Percentiles rank a stretch among this genome's conserved stretches.
These are phyloP conservation scores for Metahyphopichia silvanorum DNA, from an alignment of 805 yeast species.

Conservation along the genomic window DNA sequence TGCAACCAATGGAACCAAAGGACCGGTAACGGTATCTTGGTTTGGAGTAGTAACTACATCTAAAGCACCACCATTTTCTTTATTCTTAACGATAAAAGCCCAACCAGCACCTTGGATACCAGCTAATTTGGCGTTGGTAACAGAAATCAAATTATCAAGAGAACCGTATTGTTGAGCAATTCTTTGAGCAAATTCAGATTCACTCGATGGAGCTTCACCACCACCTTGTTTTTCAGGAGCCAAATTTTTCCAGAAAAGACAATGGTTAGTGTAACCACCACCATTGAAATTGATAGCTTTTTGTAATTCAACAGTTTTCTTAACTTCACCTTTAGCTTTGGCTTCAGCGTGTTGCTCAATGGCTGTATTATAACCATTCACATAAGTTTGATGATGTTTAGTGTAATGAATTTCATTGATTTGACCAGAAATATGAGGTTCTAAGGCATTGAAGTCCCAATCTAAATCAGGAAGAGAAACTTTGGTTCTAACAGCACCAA, in stretches of 20 bases:
- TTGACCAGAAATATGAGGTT: constrained; percentile 82
- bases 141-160: constrained; percentile 59
- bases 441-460: constrained; percentile 81
- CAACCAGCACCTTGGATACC: constrained; percentile 95
- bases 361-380: constrained; percentile 78
- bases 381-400: constrained; percentile 92
- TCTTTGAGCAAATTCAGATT: constrained; percentile 56
- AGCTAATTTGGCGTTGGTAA: constrained; percentile 63
- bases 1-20: constrained; percentile 73
- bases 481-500: constrained; percentile 48
- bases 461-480: constrained; percentile 77
- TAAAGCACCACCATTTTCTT: constrained; percentile 61
- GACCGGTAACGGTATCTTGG: constrained; percentile 81
- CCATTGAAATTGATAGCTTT: constrained; percentile 85
- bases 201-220: constrained; percentile 52
- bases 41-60: constrained; percentile 80
- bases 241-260: constrained; percentile 82
- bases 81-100: constrained; percentile 87
- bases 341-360: constrained; percentile 72
- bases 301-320: constrained; percentile 61
- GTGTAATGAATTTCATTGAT: constrained; percentile 85
- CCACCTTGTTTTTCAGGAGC: constrained; percentile 77
- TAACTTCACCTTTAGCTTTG: constrained; percentile 51
- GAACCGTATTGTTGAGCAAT: constrained; percentile 67
- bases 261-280: constrained; percentile 87